A percentile compares a stretch with the other conserved stretches of the same genome.
phyloP scores from a whole-genome alignment of 768 basidiomycete genomes.

The Tubosaeta sp. region DNA sequence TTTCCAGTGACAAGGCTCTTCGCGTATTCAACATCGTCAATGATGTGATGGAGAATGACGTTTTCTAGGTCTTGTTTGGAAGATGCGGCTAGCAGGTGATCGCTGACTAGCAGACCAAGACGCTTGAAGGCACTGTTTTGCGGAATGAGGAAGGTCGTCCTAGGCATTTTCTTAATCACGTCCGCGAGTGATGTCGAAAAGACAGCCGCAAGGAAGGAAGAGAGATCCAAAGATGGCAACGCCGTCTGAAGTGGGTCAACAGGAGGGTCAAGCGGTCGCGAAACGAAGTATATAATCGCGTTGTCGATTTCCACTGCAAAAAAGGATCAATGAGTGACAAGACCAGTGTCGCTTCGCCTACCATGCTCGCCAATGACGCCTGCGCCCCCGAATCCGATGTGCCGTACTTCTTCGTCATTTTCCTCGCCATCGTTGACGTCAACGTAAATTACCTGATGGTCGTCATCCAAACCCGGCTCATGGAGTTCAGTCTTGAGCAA shows the following conservation, averaged over 20 bases:
- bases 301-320: constrained; percentile 65
- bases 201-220: constrained; percentile 85
- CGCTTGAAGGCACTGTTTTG: constrained; percentile 85
- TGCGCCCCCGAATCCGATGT: constrained; percentile 80
- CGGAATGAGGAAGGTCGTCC: constrained; percentile 82
- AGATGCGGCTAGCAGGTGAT: constrained; percentile 75
- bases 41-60: constrained; percentile 84
- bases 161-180: constrained; percentile 55
- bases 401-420: constrained; percentile 43
- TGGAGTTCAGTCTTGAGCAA: constrained; percentile 76
- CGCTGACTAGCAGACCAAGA: constrained; percentile 79
- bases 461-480: constrained; percentile 64
- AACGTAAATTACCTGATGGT: constrained; percentile 66
- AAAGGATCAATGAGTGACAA: constrained; percentile 6
- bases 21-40: constrained; percentile 73
- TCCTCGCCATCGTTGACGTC: constrained; percentile 53
- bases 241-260: constrained; percentile 76
- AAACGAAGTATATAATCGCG: constrained; percentile 85
- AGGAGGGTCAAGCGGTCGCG: constrained; percentile 79
- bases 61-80: constrained; percentile 77
- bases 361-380: constrained; percentile 73
- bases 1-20: constrained; percentile 57
- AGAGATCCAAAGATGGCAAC: constrained; percentile 78
- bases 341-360: constrained; percentile 35
- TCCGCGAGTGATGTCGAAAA: constrained; percentile 85